Percentiles rank a stretch among this genome's conserved stretches.
Conservation (phyloP, 768 basidiomycete species). For the Peribolospora baueri region DNA sequence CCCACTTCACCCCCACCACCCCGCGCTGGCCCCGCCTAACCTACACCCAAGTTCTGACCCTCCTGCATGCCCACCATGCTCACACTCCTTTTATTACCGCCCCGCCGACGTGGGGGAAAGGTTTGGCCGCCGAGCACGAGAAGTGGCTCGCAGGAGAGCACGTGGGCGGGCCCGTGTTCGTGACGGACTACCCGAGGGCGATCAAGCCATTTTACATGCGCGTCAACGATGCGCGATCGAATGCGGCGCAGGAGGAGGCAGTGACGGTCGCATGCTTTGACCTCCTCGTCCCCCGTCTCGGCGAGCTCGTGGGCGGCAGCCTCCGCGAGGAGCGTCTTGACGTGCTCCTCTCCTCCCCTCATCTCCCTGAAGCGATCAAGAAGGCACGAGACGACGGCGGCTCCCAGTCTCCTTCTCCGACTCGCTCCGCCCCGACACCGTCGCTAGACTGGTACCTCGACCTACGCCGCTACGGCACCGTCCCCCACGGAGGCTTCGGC, state of each 20-base stretch:
- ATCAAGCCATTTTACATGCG: conserved; percentile 98
- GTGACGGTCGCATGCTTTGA: conserved; percentile 83
- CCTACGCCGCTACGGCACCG: conserved; percentile 55
- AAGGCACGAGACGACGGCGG: too few relatives aligned
- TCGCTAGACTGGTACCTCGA: conserved; percentile 49
- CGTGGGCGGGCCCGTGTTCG: conserved; percentile 55
- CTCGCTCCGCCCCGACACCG: too few relatives aligned
- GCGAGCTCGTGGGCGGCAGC: conserved; percentile 80
- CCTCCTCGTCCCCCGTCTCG: conserved; percentile 60
- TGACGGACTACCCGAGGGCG: conserved; percentile 59
- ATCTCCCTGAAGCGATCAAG: too few relatives aligned
- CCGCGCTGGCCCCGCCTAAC: conserved; percentile 44
- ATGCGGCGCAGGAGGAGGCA: conserved; percentile 4
- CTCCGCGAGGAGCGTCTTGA: conserved; percentile 49
- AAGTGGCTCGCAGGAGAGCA: conserved; percentile 55
- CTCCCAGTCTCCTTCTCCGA: not conserved
- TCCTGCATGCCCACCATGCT: conserved; percentile 24
- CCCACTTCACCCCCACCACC: not conserved
- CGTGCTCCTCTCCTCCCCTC: conserved; percentile 24
- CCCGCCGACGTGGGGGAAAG: conserved; percentile 38
- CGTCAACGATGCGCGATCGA: conserved; percentile 1
- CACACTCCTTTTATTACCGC: conserved; percentile 1
- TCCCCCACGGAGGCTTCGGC: conserved; percentile 86
- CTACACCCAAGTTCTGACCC: conserved; percentile 48
- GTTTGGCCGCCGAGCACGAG: conserved; percentile 76